phyloP scores from a whole-genome alignment of 768 basidiomycete species.

The Hypholoma fasciculare region DNA sequence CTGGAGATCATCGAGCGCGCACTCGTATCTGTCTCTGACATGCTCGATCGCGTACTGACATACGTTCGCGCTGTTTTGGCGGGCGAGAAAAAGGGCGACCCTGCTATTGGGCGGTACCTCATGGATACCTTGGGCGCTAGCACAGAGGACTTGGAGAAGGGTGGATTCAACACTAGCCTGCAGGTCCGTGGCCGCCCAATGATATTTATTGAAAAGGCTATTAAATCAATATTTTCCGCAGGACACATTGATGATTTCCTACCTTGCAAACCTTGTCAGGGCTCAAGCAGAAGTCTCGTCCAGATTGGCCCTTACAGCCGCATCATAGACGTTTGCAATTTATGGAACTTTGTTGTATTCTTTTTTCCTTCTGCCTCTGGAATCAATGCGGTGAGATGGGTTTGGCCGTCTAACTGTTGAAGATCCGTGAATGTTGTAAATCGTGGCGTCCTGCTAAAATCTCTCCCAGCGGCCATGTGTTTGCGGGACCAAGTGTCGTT shows the following conservation, averaged over 20 bases:
- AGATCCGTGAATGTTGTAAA: conserved; percentile 92
- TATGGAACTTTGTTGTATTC: conserved; percentile 12
- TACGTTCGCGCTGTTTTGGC: conserved; percentile 83
- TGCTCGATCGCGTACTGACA: conserved; percentile 82
- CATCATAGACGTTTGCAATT: conserved; percentile 31
- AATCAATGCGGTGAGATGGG: conserved; percentile 12
- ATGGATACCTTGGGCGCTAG: conserved; percentile 84
- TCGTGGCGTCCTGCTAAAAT: conserved; percentile 90
- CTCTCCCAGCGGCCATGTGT: conserved; percentile 96
- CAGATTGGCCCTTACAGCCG: conserved; percentile 74
- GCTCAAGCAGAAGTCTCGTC: conserved; percentile 92
- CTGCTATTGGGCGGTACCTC: conserved; percentile 86
- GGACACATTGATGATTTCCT: conserved; percentile 94
- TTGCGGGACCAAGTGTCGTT: conserved; percentile 63
- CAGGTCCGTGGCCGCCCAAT: conserved; percentile 46
- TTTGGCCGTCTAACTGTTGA: conserved; percentile 67
- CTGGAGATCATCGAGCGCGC: conserved; percentile 79
- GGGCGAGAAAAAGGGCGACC: conserved; percentile 79
- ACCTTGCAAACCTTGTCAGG: conserved; percentile 90
- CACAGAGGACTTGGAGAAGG: conserved; percentile 69
- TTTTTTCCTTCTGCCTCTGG: conserved; percentile 11
- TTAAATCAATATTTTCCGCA: conserved; percentile 28
- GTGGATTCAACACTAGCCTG: conserved; percentile 71
- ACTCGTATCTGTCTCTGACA: conserved; percentile 64
- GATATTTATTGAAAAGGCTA: neutral